Evolutionary conservation across 495 filamentous ascomycete genomes (phyloP), one percentile per base, ranked within the genome.

Genomic region (Lepidopterella palustris): DNA sequence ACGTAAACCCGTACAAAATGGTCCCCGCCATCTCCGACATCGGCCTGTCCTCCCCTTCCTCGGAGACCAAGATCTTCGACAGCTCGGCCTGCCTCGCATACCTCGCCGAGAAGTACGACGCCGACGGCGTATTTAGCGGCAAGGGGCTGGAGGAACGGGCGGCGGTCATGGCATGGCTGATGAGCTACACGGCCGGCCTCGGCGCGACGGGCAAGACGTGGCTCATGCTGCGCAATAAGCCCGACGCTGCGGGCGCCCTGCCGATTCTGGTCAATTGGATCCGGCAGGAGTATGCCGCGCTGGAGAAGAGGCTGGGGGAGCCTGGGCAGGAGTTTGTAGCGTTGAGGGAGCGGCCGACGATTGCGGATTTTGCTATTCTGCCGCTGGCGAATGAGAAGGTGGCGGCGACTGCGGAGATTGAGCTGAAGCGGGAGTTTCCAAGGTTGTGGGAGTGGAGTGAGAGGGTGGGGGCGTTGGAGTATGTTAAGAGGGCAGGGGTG

Each of bases 331-430:
- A 31, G 13, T 63, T 28, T 28, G 29, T 63, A 20, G 60, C 60
- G 15, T 49, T 63, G 31, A 2, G 13, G 0, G 60, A 53, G 45
- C 47, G 60, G 11, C 55, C 55, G 2, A 58, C 55, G 9, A 63
- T 63, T n/a, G 60, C 55, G 23, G 60, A 63, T 42, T 54, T 63
- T 55, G 60, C 51, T 5, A 58, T 42, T 28, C 25, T 58, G 15
- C 31, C 60, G 8, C 42, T 58, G 48, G 60, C 60, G 5, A 63
- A 63, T 40, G 47, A 15, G 8, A 18, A 59, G n/a, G 51, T 63
- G 2, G 60, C 60, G 8, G 40, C 55, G 4, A 49, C 35, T 9
- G 60, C 60, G 10, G 39, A 54, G 18, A 58, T 58, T n/a, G 26
- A 58, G 8, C 59, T 63, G 28, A 24, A 48, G 1, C n/a, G n/a